Base-by-base conservation (phyloP, 2,329 filamentous ascomycete genomes). In the Aspergillus ruber region DNA sequence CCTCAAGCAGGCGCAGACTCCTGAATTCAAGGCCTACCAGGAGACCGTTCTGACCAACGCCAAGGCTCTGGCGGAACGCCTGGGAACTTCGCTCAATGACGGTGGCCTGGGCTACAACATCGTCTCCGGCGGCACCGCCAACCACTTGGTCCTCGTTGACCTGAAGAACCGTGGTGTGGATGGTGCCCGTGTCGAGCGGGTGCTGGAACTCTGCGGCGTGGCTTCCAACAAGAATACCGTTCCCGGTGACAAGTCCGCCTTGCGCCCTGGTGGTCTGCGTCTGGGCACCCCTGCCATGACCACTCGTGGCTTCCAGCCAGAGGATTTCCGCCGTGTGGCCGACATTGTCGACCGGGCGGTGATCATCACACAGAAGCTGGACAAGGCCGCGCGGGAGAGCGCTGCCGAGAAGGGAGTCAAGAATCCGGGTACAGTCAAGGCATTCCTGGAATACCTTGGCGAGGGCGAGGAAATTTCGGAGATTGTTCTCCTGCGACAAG, bases 221-320 rank as follows among this genome's bases (percentile, higher is more conserved):
- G 93, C 93, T n/a, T 86, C 88, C 66, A 98, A 98, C 79, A 98
- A 98, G 80, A 98, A 98, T 75, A 96, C 93, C 6, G 91, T 96
- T 0, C 93, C 93, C 1, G 93, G 91, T 39, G 93, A 98, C 73
- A 88, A 85, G 66, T 95, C 90, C 1, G 93, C 93, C 1, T 81
- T 98, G 64, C 88, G 91, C 55, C 93, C 93, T 12, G 91, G 91
- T 56, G 93, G 93, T 54, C 79, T 98, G 55, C 85, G 93, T 56
- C 90, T 98, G 73, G 93, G 93, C 47, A 93, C 91, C 0, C 93
- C 93, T 0, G 93, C 93, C 58, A 98, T 98, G 93, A 97, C 93
- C 18, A 95, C 89, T 15, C 83, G 93, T 51, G 93, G 91, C n/a
- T 91, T 98, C 68, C 81, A 79, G 57, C 84, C 90, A 61, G 83